Conservation (phyloP, 2,329 filamentous ascomycete species). For the Colletotrichum sp. region DNA sequence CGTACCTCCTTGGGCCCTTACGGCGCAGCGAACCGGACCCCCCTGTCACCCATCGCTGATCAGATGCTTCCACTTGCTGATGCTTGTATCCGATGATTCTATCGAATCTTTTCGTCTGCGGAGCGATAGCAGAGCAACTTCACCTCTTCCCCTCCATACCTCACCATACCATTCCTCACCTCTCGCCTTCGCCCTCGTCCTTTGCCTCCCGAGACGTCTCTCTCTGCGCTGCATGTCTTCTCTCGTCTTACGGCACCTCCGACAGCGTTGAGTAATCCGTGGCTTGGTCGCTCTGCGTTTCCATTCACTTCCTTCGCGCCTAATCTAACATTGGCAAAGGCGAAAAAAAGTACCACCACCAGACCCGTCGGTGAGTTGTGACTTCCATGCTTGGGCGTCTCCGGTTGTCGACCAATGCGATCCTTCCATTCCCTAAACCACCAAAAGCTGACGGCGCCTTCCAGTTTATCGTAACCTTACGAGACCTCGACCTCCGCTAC, state of each 20-base stretch:
- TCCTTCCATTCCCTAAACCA: neutral
- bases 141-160: neutral
- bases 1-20: neutral
- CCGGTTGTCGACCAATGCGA: neutral
- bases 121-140: neutral
- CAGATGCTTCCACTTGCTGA: conserved; percentile 3
- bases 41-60: neutral
- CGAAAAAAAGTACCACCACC: neutral
- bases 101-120: neutral
- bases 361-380: conserved; percentile 9
- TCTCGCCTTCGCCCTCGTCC: neutral
- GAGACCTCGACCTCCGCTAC: neutral
- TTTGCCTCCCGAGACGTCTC: neutral
- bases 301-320: neutral
- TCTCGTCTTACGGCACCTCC: neutral
- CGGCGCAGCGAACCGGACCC: neutral
- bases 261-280: neutral
- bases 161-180: neutral
- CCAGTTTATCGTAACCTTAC: neutral
- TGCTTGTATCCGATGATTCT: conserved; percentile 15
- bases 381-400: neutral
- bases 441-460: conserved; percentile 12
- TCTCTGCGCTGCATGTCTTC: neutral
- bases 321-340: neutral
- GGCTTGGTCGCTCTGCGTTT: neutral